phyloP scores from a whole-genome alignment of 108 stramenopile genomes.

The Skeletonema potamos region DNA sequence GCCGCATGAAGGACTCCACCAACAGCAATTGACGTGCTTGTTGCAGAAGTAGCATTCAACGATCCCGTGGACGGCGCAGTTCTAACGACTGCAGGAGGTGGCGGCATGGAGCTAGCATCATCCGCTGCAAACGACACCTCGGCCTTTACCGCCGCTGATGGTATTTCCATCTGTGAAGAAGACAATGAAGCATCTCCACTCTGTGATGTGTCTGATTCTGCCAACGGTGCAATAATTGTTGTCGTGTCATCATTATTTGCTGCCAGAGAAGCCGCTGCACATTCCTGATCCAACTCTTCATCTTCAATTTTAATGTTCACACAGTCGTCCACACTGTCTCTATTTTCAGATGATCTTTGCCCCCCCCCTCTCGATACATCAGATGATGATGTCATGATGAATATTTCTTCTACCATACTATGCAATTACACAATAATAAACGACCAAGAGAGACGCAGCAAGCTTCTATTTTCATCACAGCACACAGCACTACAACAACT shows the following conservation, averaged over 20 bases:
- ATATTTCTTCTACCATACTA: neutral
- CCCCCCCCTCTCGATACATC: neutral
- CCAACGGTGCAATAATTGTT: neutral
- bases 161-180: neutral
- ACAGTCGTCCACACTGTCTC: neutral
- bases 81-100: constrained; percentile 19
- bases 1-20: neutral
- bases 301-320: neutral
- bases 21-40: neutral
- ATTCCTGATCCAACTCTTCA: neutral
- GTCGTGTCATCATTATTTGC: neutral
- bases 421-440: neutral
- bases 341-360: neutral
- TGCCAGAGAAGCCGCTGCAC: neutral
- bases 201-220: neutral
- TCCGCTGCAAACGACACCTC: neutral
- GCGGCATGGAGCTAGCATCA: constrained; percentile 40
- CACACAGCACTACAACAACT: too few relatives aligned
- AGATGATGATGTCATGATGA: neutral
- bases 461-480: neutral
- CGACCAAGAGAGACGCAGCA: neutral
- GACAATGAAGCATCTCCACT: neutral
- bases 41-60: neutral
- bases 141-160: neutral
- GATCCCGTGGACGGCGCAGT: neutral